These are phyloP conservation scores for Pseudogymnoascus sp. DNA, from an alignment of 2,329 filamentous ascomycete species.

Conservation along the genomic window DNA sequence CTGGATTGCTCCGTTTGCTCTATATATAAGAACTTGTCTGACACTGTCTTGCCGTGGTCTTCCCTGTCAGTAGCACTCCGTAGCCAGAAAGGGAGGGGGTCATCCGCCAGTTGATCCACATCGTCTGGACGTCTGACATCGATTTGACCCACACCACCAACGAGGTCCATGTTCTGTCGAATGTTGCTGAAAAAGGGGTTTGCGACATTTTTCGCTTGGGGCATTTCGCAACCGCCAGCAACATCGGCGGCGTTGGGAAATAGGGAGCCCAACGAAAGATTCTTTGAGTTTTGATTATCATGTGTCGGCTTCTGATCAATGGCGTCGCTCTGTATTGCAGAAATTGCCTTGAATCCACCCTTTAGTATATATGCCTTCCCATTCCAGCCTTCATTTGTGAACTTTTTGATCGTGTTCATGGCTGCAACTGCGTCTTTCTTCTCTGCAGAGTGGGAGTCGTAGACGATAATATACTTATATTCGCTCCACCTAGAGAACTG, in stretches of 20 bases:
- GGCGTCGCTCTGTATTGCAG: constrained; percentile 54
- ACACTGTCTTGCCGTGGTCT: constrained; percentile 72
- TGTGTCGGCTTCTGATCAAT: constrained; percentile 45
- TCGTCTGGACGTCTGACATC: constrained; percentile 50
- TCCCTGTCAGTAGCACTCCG: constrained; percentile 54
- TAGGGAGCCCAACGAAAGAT: constrained; percentile 41
- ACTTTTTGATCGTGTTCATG: constrained; percentile 88
- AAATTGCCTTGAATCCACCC: constrained; percentile 74
- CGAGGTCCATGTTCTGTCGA: constrained; percentile 89
- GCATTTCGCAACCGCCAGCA: constrained; percentile 83
- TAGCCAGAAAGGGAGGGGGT: constrained; percentile 65
- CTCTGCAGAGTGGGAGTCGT: constrained; percentile 70
- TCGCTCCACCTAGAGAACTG: constrained; percentile 71
- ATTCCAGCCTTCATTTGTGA: constrained; percentile 71
- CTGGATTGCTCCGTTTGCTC: constrained; percentile 80
- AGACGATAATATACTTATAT: constrained; percentile 73
- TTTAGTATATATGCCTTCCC: constrained; percentile 68
- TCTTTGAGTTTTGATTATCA: constrained; percentile 31
- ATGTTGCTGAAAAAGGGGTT: constrained; percentile 97
- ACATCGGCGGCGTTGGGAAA: constrained; percentile 58
- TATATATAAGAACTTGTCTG: constrained; percentile 74
- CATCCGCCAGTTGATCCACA: constrained; percentile 38
- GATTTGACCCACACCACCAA: constrained; percentile 83
- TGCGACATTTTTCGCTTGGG: constrained; percentile 55
- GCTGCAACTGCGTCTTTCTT: constrained; percentile 74